Percentiles rank a stretch among this genome's conserved stretches.
These are phyloP conservation scores for Ceratobasidium sp. DNA, from an alignment of 1,284 basidiomycete species.

Conservation along the genomic window DNA sequence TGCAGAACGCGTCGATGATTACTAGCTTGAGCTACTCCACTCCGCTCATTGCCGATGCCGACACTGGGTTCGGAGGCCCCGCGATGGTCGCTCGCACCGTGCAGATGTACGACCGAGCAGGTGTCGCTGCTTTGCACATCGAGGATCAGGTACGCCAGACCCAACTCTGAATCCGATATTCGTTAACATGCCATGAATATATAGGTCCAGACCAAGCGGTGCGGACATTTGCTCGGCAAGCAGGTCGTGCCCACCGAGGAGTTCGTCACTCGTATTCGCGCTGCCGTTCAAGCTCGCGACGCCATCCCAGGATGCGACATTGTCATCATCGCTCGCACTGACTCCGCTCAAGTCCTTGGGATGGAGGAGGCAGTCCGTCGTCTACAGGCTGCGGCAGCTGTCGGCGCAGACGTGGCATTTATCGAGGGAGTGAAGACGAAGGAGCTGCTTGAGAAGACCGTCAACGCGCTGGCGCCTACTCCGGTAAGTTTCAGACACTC, in stretches of 20 bases:
- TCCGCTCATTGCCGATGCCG: slow-evolving; percentile 79
- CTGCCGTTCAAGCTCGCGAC: slow-evolving; percentile 77
- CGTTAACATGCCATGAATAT: too few relatives aligned
- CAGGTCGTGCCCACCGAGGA: slow-evolving; percentile 81
- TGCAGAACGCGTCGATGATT: slow-evolving; percentile 69
- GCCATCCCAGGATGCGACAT: slow-evolving; percentile 76
- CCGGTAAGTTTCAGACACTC: slow-evolving; percentile 56
- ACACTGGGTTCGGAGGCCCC: slow-evolving; percentile 84
- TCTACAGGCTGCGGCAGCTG: slow-evolving; percentile 74
- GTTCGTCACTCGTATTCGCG: slow-evolving; percentile 78
- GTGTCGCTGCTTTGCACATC: slow-evolving; percentile 81
- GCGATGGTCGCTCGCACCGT: slow-evolving; percentile 82
- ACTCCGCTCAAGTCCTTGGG: slow-evolving; percentile 80
- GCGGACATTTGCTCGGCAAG: slow-evolving; percentile 83
- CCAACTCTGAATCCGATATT: background rate
- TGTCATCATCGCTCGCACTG: slow-evolving; percentile 83
- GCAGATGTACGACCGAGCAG: slow-evolving; percentile 72
- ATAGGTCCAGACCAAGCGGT: slow-evolving; percentile 82
- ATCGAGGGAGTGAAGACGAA: slow-evolving; percentile 81
- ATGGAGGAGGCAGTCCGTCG: slow-evolving; percentile 82
- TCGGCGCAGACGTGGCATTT: slow-evolving; percentile 85
- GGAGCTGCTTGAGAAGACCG: slow-evolving; percentile 70
- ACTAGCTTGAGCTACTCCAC: slow-evolving; percentile 59
- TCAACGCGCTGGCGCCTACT: slow-evolving; percentile 73
- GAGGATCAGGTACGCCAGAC: slow-evolving; percentile 74